Evolutionary conservation across 495 filamentous ascomycete genomes (phyloP), one percentile per base, ranked within the genome.

Genomic region (Echria macrotheca): DNA sequence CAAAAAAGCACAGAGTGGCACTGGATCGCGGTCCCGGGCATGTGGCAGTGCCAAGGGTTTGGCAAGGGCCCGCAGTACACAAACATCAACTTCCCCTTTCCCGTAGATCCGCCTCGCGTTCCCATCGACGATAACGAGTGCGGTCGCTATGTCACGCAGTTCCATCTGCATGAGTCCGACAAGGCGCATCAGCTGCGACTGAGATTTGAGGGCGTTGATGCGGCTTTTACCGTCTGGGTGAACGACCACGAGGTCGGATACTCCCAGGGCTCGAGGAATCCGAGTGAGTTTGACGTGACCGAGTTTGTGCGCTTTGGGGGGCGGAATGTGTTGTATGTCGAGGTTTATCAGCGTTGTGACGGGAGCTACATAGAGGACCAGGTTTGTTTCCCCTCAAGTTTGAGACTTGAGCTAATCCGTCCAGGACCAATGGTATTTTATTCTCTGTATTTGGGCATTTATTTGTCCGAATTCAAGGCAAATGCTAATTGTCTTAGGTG

Each of bases 21-120:
- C n/a, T 53, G 69, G 29, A 81, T 85, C 47, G 50, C 70, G 26
- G 83, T 86, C 8, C 83, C 82, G 1, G 78, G 80, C 9, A 82
- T 84, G 73, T 87, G 83, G 84, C 83, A 86, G 55, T 64, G 82
- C 12, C 80, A 86, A 53, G 81, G 81, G 32, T 80, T 78, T 50
- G 81, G 80, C 10, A 73, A 72, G 47, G 70, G 71, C 9, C 80
- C 80, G 2, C 79, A 83, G 31, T 86, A 86, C 45, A 85, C 81
- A 12, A 87, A 86, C 50, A 60, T 80, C 44, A 69, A 76, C 44
- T 85, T 71, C 52, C 84, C 82, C 2, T 83, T 83, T 41, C 82
- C 82, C 1, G 71, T 78, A 5, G 58, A 79, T 50, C 80, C 81
- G 5, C 83, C 83, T 1, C 59, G 71, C 47, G 74, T 85, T 12